phyloP scores from a whole-genome alignment of 257 asterid species.

The Apocynum venetum region DNA sequence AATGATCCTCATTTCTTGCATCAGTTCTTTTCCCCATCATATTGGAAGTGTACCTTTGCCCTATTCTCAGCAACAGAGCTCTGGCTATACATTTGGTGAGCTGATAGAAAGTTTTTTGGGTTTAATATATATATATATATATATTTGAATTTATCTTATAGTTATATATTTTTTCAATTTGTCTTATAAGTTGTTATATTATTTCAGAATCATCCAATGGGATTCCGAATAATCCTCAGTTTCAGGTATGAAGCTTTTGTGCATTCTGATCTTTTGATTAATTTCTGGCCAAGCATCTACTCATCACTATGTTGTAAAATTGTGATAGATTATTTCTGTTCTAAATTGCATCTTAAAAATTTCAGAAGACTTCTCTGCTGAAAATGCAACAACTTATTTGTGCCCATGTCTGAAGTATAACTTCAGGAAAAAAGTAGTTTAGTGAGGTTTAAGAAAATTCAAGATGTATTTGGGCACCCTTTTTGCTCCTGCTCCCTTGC shows the following conservation, averaged over 20 bases:
- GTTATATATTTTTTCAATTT: neutral
- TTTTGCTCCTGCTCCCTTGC: too few relatives aligned
- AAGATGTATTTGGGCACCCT: neutral
- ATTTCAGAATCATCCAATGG: slow-evolving; percentile 14
- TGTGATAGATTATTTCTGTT: neutral
- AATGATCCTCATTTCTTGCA: slow-evolving; percentile 6
- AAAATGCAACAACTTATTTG: neutral
- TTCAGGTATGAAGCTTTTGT: neutral
- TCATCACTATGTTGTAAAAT: neutral
- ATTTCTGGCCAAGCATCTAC: neutral
- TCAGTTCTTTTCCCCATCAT: slow-evolving; percentile 18
- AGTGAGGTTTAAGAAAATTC: neutral
- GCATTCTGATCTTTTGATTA: neutral
- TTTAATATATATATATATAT: neutral
- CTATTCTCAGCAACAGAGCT: slow-evolving; percentile 16
- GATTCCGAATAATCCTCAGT: slow-evolving; percentile 9
- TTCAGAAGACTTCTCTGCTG: neutral
- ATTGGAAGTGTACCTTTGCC: slow-evolving; percentile 16
- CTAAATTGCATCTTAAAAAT: slow-evolving; percentile 3
- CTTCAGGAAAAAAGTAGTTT: slow-evolving; percentile 2
- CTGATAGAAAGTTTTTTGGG: neutral
- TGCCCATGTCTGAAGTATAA: neutral
- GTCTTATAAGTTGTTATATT: neutral
- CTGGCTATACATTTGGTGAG: slow-evolving; percentile 22
- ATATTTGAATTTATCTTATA: slow-evolving; percentile 6